These are phyloP conservation scores for Pelargonium fulgidum DNA, from an alignment of 441 rosid species.

Conservation along the genomic window DNA sequence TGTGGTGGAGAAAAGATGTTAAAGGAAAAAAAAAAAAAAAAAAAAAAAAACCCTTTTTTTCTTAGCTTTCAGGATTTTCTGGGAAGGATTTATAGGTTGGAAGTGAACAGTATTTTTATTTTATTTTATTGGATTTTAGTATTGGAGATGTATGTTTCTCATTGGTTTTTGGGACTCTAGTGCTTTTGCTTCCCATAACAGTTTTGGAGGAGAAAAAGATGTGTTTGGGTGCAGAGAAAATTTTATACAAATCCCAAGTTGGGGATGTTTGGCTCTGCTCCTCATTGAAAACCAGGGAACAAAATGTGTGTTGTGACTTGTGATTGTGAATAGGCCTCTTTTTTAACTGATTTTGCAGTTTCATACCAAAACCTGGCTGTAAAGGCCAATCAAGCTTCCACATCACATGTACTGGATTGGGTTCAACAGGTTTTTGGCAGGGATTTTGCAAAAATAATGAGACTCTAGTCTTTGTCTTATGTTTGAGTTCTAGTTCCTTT, in stretches of 20 bases:
- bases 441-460: neutral
- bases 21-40: no score
- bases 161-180: conserved; percentile 34
- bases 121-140: neutral
- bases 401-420: conserved; percentile 15
- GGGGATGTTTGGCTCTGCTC: conserved; percentile 24
- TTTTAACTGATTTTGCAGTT: conserved; percentile 30
- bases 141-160: conserved; percentile 8
- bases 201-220: conserved; percentile 14
- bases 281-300: conserved; percentile 57
- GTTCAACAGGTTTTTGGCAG: neutral
- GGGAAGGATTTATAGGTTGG: neutral
- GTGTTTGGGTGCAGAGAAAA: conserved; percentile 19
- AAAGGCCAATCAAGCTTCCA: neutral
- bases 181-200: conserved; percentile 34
- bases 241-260: no score
- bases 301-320: conserved; percentile 9
- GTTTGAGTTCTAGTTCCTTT: neutral
- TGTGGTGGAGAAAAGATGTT: no score
- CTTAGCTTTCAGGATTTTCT: neutral
- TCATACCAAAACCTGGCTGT: neutral
- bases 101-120: neutral
- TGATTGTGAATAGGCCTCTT: conserved; percentile 16
- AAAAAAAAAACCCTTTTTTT: neutral
- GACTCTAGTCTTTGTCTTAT: neutral